Evolutionary conservation across 2,329 filamentous ascomycete genomes (phyloP), one percentile per base, ranked within the genome.

Genomic region (Exophiala oligosperma): DNA sequence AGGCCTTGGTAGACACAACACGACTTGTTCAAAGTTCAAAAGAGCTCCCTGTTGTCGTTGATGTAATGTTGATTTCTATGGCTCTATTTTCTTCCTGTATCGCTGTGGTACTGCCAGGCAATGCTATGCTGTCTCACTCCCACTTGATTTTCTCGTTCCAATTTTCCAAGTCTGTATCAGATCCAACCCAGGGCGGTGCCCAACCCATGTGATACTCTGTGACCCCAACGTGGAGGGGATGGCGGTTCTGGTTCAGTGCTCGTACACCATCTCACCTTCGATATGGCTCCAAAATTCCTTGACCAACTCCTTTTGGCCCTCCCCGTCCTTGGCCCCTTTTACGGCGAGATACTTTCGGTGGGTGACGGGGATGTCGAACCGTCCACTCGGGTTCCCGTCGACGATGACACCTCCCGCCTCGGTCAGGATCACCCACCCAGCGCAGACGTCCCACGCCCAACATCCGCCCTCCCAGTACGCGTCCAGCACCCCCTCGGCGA

Each of bases 371-470:
- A 81, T 77, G 46, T 81, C 70, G 84, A 83, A 86, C 12, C 2
- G 3, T 0, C 62, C 60, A 3, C 40, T 43, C 4, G 79, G 77
- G 65, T 84, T 85, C 1, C 80, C 82, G 67, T 84, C 83, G 11
- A 81, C 83, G 57, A 87, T 76, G 23, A 79, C 75, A 0, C 84
- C 84, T 0, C 84, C 84, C 1, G 84, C 82, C 70, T 87, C 84
- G 24, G 75, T 76, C 43, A 87, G 66, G 52, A 87, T 80, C 2
- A 84, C 78, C 84, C 83, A 86, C 0, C 80, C 84, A 3, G 84
- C 84, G 66, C 82, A 85, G 8, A 87, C 83, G 74, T 87, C 84
- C 84, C 84, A 87, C 6, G 82, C 82, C 84, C 83, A 87, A 66
- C 82, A 85, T 0, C 84, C 84, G 2, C 81, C 83, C 66, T 87